Evolutionary conservation across 176 grass and related monocot genomes (phyloP), one percentile per base, ranked within the genome.

Genomic region (Pharus latifolius): DNA sequence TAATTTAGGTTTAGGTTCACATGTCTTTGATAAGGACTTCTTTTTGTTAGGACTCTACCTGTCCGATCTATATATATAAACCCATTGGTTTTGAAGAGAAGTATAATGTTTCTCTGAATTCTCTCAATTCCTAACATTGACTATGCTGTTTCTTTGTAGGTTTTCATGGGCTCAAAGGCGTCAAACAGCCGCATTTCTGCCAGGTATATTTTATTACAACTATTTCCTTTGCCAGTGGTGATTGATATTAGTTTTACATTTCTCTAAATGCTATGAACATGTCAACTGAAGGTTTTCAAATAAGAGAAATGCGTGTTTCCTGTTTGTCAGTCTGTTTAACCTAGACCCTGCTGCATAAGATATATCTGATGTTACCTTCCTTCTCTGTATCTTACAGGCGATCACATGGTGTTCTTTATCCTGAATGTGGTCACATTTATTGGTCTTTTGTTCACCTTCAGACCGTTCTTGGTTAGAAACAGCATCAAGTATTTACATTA

Each of bases 81-180:
- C n/a, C n/a, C n/a, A n/a, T n/a, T n/a, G n/a, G n/a, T n/a, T n/a
- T n/a, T n/a, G n/a, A n/a, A n/a, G n/a, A n/a, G n/a, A n/a, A n/a
- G n/a, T n/a, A n/a, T n/a, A n/a, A n/a, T n/a, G n/a, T n/a, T n/a
- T n/a, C n/a, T n/a, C n/a, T n/a, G n/a, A n/a, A n/a, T n/a, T n/a
- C n/a, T n/a, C n/a, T 49, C 24, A 31, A 43, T 26, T 64, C 33
- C 48, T 12, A 2, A 56, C 76, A 14, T 49, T 65, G 15, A 70
- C 30, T 67, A 28, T 47, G 17, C 44, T 22, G 28, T 72, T 38
- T 42, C 37, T 28, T 56, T 80, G 11, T 52, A 83, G 83, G 63
- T 91, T 91, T 67, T 86, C 88, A 54, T 91, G 83, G 79, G 79
- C 88, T 60, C 88, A 91, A 41, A 91, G 56, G 51, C 88, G 59